Conservation (phyloP, 768 basidiomycete genomes). For the Macrolepiota fuliginosa region DNA sequence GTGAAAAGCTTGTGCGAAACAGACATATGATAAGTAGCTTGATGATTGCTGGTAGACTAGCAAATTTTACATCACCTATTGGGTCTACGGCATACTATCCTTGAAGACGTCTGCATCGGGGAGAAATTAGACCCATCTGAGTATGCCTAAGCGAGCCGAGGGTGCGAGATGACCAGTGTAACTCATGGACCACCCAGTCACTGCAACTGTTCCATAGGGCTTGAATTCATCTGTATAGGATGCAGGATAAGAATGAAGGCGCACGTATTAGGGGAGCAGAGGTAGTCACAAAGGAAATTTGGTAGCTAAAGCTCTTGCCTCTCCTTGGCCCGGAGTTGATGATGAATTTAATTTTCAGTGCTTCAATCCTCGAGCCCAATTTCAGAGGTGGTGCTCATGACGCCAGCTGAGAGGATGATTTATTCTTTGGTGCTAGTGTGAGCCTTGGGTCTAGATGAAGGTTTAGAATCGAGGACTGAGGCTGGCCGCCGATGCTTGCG, state of each 20-base stretch:
- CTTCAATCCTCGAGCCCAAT: slow-evolving; percentile 14
- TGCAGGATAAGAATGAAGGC: no score
- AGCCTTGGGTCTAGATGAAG: background rate
- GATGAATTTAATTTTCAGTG: slow-evolving; percentile 11
- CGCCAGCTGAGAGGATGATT: slow-evolving; percentile 19
- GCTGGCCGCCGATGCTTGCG: slow-evolving; percentile 1
- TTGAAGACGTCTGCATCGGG: no score
- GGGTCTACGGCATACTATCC: no score
- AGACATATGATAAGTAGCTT: no score
- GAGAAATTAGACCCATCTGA: no score
- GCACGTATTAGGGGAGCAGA: background rate
- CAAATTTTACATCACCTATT: no score
- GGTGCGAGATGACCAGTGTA: slow-evolving; percentile 11
- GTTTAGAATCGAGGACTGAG: background rate
- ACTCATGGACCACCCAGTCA: slow-evolving; percentile 1
- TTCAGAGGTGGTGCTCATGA: slow-evolving; percentile 19
- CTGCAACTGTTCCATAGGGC: background rate
- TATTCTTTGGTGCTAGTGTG: slow-evolving; percentile 16
- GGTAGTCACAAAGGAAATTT: background rate
- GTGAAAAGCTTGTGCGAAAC: no score
- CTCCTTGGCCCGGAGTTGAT: slow-evolving; percentile 16
- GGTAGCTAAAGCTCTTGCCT: slow-evolving; percentile 19
- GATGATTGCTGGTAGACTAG: no score
- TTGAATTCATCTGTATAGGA: background rate
- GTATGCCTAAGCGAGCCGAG: no score